These are phyloP conservation scores for Lepidium didymum DNA, from an alignment of 345 rosid genomes.

Conservation along the genomic window DNA sequence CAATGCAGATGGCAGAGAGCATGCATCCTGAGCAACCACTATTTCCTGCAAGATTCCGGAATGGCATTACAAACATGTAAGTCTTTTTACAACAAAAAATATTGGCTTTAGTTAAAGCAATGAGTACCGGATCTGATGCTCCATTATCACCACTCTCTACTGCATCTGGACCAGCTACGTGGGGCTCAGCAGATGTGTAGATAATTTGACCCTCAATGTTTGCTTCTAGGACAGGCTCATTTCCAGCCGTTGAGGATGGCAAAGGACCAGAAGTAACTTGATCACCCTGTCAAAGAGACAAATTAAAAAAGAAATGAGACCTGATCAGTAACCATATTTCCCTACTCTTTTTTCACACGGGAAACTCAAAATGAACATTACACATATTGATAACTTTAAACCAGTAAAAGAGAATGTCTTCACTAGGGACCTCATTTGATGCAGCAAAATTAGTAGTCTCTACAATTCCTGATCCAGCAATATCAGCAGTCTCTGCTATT, in stretches of 20 bases:
- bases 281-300: conserved; percentile 16
- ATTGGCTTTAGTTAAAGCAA: background rate
- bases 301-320: background rate
- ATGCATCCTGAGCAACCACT: conserved; percentile 10
- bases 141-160: conserved; percentile 12
- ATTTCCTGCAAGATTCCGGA: background rate
- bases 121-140: conserved; percentile 14
- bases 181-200: conserved; percentile 16
- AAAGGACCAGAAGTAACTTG: conserved; percentile 14
- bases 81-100: background rate
- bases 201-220: conserved; percentile 11
- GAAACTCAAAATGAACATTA: background rate
- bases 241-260: conserved; percentile 17
- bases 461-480: conserved; percentile 11
- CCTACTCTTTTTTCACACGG: background rate
- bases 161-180: conserved; percentile 8
- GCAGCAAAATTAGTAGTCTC: conserved; percentile 11
- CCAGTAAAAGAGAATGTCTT: background rate
- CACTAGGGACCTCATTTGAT: conserved; percentile 17
- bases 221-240: background rate
- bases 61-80: background rate
- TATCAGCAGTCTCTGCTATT: conserved; percentile 12
- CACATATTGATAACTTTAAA: background rate
- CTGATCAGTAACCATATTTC: conserved; percentile 7
- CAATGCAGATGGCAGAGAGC: conserved; percentile 14